Conservation (phyloP, 257 asterid species). For the Scutellaria barbata region DNA sequence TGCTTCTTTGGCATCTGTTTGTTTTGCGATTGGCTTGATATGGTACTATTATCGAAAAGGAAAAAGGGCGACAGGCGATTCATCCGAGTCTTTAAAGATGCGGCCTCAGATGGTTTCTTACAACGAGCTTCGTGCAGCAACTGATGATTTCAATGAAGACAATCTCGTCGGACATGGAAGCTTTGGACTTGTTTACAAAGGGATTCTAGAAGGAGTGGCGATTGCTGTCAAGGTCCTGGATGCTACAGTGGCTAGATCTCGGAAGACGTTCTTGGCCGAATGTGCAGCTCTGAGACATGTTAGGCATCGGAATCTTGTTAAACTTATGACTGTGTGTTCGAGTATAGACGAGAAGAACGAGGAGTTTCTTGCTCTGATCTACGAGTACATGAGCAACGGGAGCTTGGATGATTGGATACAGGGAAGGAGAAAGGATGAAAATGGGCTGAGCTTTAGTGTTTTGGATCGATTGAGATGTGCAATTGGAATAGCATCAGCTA, state of each 20-base stretch:
- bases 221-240: conserved; percentile 61
- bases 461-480: conserved; percentile 45
- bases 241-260: conserved; percentile 26
- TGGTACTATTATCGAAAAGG: conserved; percentile 35
- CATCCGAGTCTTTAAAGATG: conserved; percentile 27
- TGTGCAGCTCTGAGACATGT: conserved; percentile 55
- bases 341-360: conserved; percentile 47
- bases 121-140: conserved; percentile 56
- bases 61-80: conserved; percentile 1
- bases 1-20: conserved; percentile 24
- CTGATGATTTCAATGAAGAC: conserved; percentile 48
- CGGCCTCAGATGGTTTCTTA: conserved; percentile 51
- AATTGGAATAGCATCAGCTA: conserved; percentile 56
- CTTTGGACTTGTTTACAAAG: conserved; percentile 62
- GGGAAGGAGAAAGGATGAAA: conserved; percentile 42
- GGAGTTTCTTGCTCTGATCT: conserved; percentile 59
- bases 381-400: conserved; percentile 66
- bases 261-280: conserved; percentile 53
- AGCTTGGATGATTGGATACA: conserved; percentile 66
- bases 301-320: conserved; percentile 66
- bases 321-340: conserved; percentile 55
- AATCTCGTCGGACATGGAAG: conserved; percentile 60
- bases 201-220: conserved; percentile 39
- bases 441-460: conserved; percentile 32
- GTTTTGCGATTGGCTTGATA: conserved; percentile 32